phyloP scores from a whole-genome alignment of 2,329 filamentous ascomycete genomes.

The Verticillium zaregamsianum region DNA sequence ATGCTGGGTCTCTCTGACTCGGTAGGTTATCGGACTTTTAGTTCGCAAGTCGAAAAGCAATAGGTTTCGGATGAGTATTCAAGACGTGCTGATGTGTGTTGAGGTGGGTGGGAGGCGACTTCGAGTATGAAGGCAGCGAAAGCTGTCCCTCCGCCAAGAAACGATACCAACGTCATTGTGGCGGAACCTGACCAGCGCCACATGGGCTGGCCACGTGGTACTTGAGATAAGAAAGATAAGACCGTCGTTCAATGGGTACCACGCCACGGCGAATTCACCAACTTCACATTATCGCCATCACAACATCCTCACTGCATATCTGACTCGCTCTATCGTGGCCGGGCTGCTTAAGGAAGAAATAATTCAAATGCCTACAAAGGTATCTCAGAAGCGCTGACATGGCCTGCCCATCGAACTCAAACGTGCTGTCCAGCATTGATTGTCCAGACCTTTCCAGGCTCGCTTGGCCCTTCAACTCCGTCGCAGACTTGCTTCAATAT shows the following conservation, averaged over 20 bases:
- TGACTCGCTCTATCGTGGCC: no score
- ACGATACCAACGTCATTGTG: conserved; percentile 37
- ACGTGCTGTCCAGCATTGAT: background rate
- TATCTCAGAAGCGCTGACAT: background rate
- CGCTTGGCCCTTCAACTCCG: no score
- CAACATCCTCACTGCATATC: no score
- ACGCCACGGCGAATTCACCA: background rate
- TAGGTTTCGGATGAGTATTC: no score
- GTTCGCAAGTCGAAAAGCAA: background rate
- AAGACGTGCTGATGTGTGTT: background rate
- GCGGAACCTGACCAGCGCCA: conserved; percentile 18
- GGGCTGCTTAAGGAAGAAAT: background rate
- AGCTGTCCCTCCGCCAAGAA: conserved; percentile 4
- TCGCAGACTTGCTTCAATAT: background rate
- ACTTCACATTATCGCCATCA: background rate
- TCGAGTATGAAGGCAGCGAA: conserved; percentile 1
- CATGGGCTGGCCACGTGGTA: background rate
- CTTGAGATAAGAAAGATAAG: background rate
- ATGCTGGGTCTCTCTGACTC: background rate
- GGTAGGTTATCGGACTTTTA: background rate
- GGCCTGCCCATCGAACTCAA: background rate
- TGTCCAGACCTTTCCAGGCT: background rate
- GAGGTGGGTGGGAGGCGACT: background rate
- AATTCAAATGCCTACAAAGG: background rate
- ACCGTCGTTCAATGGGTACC: background rate